Conservation (phyloP, 2,329 filamentous ascomycete genomes). For the Nemania sp. region DNA sequence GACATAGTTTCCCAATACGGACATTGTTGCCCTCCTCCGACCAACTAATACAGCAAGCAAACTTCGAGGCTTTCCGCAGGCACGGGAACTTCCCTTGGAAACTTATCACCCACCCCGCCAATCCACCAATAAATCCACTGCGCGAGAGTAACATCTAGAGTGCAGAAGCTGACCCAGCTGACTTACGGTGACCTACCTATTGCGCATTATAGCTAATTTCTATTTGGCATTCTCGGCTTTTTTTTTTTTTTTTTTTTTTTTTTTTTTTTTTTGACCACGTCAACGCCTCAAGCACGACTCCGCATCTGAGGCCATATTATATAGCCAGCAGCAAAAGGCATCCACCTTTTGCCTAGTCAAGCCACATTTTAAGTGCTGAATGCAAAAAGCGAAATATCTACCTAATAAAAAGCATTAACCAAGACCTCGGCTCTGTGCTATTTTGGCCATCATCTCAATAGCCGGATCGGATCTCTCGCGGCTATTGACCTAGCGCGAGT, state of each 20-base stretch:
- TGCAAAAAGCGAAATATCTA: slow-evolving; percentile 20
- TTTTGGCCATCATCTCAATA: slow-evolving; percentile 30
- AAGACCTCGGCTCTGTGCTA: slow-evolving; percentile 25
- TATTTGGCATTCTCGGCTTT: slow-evolving; percentile 38
- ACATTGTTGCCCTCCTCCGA: slow-evolving; percentile 32
- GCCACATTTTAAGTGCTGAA: slow-evolving; percentile 42
- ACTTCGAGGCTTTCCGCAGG: slow-evolving; percentile 49
- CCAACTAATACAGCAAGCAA: slow-evolving; percentile 43
- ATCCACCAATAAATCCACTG: slow-evolving; percentile 37
- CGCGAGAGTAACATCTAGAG: slow-evolving; percentile 34
- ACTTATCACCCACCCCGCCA: slow-evolving; percentile 25
- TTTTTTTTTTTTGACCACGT: slow-evolving; percentile 47
- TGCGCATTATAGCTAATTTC: slow-evolving; percentile 23
- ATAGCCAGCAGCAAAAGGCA: slow-evolving; percentile 32
- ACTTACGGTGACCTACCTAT: slow-evolving; percentile 36
- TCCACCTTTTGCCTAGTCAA: slow-evolving; percentile 37
- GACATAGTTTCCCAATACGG: slow-evolving; percentile 39
- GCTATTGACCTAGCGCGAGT: slow-evolving; percentile 13
- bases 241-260: no score
- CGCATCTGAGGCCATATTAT: slow-evolving; percentile 31
- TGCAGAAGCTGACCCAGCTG: slow-evolving; percentile 38
- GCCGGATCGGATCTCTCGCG: slow-evolving; percentile 13
- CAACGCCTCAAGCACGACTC: slow-evolving; percentile 41
- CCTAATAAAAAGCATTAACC: slow-evolving; percentile 28
- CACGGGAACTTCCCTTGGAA: slow-evolving; percentile 44